A percentile compares a stretch with the other conserved stretches of the same genome.
Conservation (phyloP, 2,329 filamentous ascomycete genomes). For the Trichoderma citrinoviride region DNA sequence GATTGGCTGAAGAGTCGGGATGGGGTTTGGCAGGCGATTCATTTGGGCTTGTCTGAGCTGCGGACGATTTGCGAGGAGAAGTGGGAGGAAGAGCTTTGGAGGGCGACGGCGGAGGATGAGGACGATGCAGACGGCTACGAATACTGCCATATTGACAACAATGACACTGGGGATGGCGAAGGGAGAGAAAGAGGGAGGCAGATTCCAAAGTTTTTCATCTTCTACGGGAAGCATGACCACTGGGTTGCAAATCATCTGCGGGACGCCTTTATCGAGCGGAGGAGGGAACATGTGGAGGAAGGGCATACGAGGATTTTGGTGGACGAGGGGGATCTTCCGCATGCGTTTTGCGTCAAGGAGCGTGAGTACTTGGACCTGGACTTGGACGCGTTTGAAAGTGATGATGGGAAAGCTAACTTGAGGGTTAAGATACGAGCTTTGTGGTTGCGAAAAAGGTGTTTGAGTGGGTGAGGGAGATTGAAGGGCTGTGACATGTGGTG, state of each 20-base stretch:
- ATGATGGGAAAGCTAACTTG: conserved; percentile 6
- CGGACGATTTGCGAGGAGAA: conserved; percentile 54
- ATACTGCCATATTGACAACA: conserved; percentile 4
- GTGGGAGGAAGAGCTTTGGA: conserved; percentile 62
- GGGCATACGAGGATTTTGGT: conserved; percentile 50
- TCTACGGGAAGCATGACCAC: conserved; percentile 59
- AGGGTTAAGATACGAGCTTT: conserved; percentile 30
- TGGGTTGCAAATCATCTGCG: conserved; percentile 59
- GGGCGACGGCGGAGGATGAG: conserved; percentile 30
- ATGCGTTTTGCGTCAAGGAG: conserved; percentile 56
- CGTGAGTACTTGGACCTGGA: conserved; percentile 29
- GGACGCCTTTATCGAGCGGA: conserved; percentile 53
- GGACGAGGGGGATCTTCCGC: conserved; percentile 55
- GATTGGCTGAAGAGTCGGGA: conserved; percentile 55
- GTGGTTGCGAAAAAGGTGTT: conserved; percentile 32
- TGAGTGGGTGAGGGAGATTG: conserved; percentile 33
- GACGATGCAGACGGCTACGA: neutral
- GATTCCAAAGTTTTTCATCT: conserved; percentile 54
- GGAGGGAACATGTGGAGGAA: conserved; percentile 31
- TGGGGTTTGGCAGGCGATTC: conserved; percentile 58
- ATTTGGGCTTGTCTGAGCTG: conserved; percentile 61
- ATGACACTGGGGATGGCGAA: neutral
- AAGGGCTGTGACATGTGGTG: conserved; percentile 9
- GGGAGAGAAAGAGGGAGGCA: neutral
- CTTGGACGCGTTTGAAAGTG: neutral